Conservation (phyloP, 2,329 filamentous ascomycete species). For the Lizonia empirigonia region DNA sequence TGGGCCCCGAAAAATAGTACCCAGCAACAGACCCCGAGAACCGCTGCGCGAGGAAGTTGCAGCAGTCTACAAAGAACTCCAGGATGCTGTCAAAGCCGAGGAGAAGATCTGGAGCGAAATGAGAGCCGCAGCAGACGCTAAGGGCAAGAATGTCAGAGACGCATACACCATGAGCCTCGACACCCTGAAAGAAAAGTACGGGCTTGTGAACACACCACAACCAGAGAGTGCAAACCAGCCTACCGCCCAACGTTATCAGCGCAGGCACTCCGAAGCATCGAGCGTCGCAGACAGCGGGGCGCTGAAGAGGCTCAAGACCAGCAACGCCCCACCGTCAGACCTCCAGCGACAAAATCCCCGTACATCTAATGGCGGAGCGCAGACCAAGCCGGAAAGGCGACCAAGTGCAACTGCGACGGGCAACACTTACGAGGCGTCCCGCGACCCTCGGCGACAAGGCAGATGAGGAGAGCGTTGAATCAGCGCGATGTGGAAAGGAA, state of each 20-base stretch:
- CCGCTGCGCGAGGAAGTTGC: neutral
- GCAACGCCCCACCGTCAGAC: neutral
- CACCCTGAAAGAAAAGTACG: constrained; percentile 5
- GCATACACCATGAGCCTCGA: constrained; percentile 4
- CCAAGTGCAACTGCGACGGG: neutral
- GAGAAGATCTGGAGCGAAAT: constrained; percentile 4
- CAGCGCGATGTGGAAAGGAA: neutral
- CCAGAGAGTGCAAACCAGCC: neutral
- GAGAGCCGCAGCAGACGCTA: neutral
- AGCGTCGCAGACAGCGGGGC: neutral
- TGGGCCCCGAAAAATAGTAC: constrained; percentile 1
- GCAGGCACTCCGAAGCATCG: neutral
- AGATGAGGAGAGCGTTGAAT: no score
- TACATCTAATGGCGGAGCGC: neutral
- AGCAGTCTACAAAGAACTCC: constrained; percentile 11
- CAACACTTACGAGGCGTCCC: constrained; percentile 4
- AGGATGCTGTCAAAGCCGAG: constrained; percentile 12
- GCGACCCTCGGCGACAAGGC: constrained; percentile 6
- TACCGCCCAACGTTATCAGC: neutral
- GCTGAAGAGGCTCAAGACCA: neutral
- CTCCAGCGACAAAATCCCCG: neutral
- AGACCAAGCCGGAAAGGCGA: neutral
- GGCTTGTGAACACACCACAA: neutral
- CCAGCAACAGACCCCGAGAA: neutral
- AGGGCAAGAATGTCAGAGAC: neutral